Evolutionary conservation across 1,284 basidiomycete genomes (phyloP).

Genomic region (Gymnopus androsaceus): DNA sequence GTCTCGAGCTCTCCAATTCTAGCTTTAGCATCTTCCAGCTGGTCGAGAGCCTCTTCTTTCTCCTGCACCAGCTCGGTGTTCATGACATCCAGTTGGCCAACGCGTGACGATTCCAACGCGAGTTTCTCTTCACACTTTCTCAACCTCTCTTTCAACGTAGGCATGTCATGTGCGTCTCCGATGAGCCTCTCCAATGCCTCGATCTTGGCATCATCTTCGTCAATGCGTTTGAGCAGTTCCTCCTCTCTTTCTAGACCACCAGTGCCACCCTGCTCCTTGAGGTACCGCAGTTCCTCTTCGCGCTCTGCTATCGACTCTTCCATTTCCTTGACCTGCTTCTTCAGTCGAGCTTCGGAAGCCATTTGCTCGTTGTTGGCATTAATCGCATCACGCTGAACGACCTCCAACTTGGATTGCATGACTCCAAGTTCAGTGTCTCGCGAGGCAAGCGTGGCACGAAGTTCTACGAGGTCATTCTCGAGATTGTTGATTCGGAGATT

Average conservation of each 20-base stretch:
- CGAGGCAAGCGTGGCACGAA: conserved; percentile 41
- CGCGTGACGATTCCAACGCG: conserved; percentile 42
- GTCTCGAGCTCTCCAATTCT: conserved; percentile 32
- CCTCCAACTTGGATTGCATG: conserved; percentile 48
- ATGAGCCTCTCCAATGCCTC: conserved; percentile 49
- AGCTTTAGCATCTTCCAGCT: conserved; percentile 38
- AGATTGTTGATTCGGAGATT: conserved; percentile 47
- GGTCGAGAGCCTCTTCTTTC: conserved; percentile 48
- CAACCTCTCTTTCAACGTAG: conserved; percentile 40
- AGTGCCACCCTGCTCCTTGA: conserved; percentile 33
- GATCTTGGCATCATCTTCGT: conserved; percentile 67
- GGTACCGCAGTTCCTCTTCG: conserved; percentile 55
- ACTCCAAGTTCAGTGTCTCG: conserved; percentile 45
- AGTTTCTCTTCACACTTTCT: conserved; percentile 43
- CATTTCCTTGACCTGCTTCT: conserved; percentile 45
- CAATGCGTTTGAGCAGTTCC: conserved; percentile 59
- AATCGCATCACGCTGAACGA: conserved; percentile 49
- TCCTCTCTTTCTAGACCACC: conserved; percentile 47
- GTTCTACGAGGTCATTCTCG: conserved; percentile 56
- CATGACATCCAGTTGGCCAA: conserved; percentile 36
- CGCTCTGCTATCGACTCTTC: conserved; percentile 48
- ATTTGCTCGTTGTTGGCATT: conserved; percentile 61
- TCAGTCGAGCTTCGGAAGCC: conserved; percentile 49
- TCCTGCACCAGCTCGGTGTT: conserved; percentile 40
- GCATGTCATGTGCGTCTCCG: conserved; percentile 36